These are phyloP conservation scores for Boletales sp. DNA, from an alignment of 768 basidiomycete genomes.

Conservation along the genomic window DNA sequence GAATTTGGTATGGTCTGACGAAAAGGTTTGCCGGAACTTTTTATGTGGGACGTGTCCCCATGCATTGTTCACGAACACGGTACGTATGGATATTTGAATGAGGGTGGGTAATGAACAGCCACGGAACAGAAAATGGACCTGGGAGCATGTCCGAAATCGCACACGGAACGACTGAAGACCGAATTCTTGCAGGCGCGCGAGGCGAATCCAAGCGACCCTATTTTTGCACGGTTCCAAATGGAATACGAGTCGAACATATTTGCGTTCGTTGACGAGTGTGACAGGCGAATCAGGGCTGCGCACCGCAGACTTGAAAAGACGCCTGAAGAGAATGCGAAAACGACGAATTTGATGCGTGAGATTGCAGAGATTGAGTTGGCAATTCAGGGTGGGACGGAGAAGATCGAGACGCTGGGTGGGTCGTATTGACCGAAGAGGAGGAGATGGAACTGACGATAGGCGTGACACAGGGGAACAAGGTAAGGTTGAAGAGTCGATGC, in stretches of 20 bases:
- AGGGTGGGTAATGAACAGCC: neutral
- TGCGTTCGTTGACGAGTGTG: slow-evolving; percentile 96
- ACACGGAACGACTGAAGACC: slow-evolving; percentile 89
- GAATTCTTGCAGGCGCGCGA: slow-evolving; percentile 83
- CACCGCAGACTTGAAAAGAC: slow-evolving; percentile 98
- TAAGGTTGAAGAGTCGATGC: slow-evolving; percentile 99
- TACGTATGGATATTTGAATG: slow-evolving; percentile 38
- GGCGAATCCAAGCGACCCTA: slow-evolving; percentile 71
- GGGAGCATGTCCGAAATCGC: slow-evolving; percentile 94
- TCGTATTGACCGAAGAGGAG: slow-evolving; percentile 13
- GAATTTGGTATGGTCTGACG: slow-evolving; percentile 91
- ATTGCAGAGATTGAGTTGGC: slow-evolving; percentile 99
- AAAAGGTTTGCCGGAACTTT: slow-evolving; percentile 98
- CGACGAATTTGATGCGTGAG: slow-evolving; percentile 98
- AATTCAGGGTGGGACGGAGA: slow-evolving; percentile 97
- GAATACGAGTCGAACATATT: slow-evolving; percentile 97
- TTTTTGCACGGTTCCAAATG: slow-evolving; percentile 84
- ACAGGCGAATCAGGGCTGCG: slow-evolving; percentile 89
- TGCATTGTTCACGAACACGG: slow-evolving; percentile 95
- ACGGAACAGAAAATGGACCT: slow-evolving; percentile 90
- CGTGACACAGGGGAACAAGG: slow-evolving; percentile 80
- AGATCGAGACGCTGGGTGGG: slow-evolving; percentile 89
- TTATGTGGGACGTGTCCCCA: slow-evolving; percentile 99
- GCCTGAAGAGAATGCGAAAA: slow-evolving; percentile 99
- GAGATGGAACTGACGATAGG: slow-evolving; percentile 1